Percentiles rank a stretch among this genome's conserved stretches.
Evolutionary conservation across 2,329 filamentous ascomycete species (phyloP).

Genomic region (Metarhizium rileyi): DNA sequence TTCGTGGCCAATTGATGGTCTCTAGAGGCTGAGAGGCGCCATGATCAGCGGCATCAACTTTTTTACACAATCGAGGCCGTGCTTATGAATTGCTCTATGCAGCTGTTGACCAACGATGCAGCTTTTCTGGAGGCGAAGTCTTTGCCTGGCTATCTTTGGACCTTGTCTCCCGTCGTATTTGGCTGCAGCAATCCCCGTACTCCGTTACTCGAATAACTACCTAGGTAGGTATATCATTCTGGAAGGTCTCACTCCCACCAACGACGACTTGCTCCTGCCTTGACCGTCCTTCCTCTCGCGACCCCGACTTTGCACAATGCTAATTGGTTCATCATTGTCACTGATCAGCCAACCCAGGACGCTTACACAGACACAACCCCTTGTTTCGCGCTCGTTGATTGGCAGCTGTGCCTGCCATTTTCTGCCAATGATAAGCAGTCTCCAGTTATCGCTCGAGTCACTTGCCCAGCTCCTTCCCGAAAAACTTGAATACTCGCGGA

Average conservation of each 20-base stretch:
- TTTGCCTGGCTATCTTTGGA: not conserved
- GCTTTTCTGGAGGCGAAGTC: not conserved
- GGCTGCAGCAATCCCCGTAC: not conserved
- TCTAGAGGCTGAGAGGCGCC: not conserved
- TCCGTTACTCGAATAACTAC: too few relatives aligned
- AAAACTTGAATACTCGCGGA: not conserved
- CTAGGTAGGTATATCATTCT: constrained; percentile 1
- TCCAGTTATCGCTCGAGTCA: not conserved
- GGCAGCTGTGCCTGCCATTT: not conserved
- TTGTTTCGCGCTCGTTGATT: constrained; percentile 5
- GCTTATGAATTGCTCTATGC: not conserved
- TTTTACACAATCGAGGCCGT: not conserved
- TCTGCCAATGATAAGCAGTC: constrained; percentile 4
- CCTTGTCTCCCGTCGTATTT: not conserved
- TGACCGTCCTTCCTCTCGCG: not conserved
- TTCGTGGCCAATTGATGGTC: not conserved
- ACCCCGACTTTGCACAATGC: not conserved
- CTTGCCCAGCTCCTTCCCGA: constrained; percentile 4
- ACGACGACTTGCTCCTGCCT: not conserved
- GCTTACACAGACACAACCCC: too few relatives aligned
- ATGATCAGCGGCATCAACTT: not conserved
- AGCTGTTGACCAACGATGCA: not conserved
- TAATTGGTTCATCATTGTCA: constrained; percentile 12
- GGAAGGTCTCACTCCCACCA: not conserved
- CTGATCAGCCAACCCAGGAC: not conserved